Evolutionary conservation across 805 yeast genomes (phyloP).

Genomic region (Ogataea henricii): DNA sequence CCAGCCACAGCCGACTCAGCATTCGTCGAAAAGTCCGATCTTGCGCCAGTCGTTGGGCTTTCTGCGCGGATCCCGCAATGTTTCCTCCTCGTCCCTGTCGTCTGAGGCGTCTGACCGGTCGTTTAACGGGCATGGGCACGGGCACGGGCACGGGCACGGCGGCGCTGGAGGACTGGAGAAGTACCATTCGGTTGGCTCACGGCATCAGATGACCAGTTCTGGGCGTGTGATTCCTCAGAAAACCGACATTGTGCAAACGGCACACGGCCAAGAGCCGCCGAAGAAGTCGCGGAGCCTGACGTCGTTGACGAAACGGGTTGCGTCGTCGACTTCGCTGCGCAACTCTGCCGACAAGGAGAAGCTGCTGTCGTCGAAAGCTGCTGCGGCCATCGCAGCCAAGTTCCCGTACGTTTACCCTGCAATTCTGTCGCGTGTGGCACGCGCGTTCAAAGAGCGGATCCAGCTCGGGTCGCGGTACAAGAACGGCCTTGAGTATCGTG

Average conservation of each 20-base stretch:
- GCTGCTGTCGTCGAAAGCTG: conserved; percentile 42
- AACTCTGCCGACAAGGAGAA: conserved; percentile 35
- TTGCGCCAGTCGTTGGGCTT: conserved; percentile 41
- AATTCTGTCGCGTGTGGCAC: conserved; percentile 79
- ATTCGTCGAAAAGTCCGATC: conserved; percentile 36
- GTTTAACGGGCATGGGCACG: neutral
- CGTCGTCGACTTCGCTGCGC: conserved; percentile 35
- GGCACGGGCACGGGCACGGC: neutral
- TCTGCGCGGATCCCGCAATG: conserved; percentile 33
- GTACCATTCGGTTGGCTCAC: conserved; percentile 35
- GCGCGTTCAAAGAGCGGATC: conserved; percentile 67
- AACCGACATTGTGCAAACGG: conserved; percentile 34
- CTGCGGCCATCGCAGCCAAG: conserved; percentile 48
- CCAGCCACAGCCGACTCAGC: conserved; percentile 4
- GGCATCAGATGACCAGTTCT: conserved; percentile 41
- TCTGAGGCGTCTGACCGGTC: conserved; percentile 19
- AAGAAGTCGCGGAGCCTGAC: conserved; percentile 50
- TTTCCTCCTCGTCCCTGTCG: conserved; percentile 25
- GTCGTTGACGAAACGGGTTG: conserved; percentile 42
- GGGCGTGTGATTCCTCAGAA: conserved; percentile 51
- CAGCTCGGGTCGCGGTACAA: conserved; percentile 78
- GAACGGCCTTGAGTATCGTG: conserved; percentile 88
- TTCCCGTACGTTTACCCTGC: conserved; percentile 89
- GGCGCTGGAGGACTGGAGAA: conserved; percentile 32
- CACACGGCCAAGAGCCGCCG: conserved; percentile 31